Base-by-base conservation (phyloP, 805 yeast species). In the Torulaspora quercuum region DNA sequence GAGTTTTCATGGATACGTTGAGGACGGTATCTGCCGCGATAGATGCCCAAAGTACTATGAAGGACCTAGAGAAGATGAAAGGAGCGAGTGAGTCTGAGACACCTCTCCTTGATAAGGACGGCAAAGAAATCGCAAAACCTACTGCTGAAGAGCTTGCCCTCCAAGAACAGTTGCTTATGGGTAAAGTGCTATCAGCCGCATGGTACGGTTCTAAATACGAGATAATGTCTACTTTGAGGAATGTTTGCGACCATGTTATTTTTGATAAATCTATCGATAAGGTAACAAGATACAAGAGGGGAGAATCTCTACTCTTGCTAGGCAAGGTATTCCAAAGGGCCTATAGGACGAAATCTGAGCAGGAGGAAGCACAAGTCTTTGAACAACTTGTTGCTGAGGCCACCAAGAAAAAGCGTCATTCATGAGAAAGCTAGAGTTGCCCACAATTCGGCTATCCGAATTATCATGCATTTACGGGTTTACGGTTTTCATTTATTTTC, bases 171-270 rank as follows among this genome's bases (percentile, higher is more conserved):
- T 68, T 79, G 20, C 63, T 84, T 46, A 78, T 82, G 70, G 92
- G 90, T 13, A 84, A 83, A 57, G 84, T 83, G 12, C 63, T 84
- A 22, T 81, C 84, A 6, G 90, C 89, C 2, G 92, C 92, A 6
- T 84, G 94, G 94, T 77, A 78, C 8, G 87, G 90, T 0, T 78
- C 89, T 8, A 80, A 75, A 52, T 82, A 78, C 54, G 94, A 84
- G 57, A 83, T 84, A 35, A 82, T 79, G 56, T 70, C 81, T 9
- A 82, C 87, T 0, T 68, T 82, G 35, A 73, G 85, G 47, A 75
- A 70, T 8, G 92, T 83, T 8, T 82, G 90, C 62, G 82, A 81
- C 49, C 65, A 63, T 26, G 70, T 83, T 2, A 61, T 84, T 29
- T 70, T 75, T 35, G 90, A 84, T 48, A 67, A 73, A 36, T 64